Evolutionary conservation across 192 early-diverging fungal species (phyloP).

Genomic region (Entrophospora sp.): DNA sequence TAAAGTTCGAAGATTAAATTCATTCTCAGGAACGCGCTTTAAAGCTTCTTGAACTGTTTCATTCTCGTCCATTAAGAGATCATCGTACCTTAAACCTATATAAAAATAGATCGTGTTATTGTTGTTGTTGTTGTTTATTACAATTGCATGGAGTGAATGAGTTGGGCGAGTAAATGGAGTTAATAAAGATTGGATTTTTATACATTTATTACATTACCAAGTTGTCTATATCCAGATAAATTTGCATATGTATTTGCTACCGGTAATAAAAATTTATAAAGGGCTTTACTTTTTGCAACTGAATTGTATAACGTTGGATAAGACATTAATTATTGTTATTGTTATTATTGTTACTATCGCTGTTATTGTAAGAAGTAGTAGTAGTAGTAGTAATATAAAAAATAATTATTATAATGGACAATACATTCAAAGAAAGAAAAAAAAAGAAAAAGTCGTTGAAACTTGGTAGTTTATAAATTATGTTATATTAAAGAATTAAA

Average conservation of each 20-base stretch:
- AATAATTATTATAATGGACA: too few relatives aligned
- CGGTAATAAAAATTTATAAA: conserved; percentile 45
- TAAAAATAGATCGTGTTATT: neutral
- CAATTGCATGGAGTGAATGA: too few relatives aligned
- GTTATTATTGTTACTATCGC: too few relatives aligned
- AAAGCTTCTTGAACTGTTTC: conserved; percentile 75
- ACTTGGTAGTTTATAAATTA: too few relatives aligned
- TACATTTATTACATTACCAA: conserved; percentile 35
- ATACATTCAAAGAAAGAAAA: too few relatives aligned
- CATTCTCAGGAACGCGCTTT: conserved; percentile 61
- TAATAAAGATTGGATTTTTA: neutral
- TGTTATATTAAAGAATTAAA: too few relatives aligned
- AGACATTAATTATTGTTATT: too few relatives aligned
- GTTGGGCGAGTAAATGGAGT: too few relatives aligned
- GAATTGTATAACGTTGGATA: conserved; percentile 39
- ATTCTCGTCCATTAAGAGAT: conserved; percentile 80
- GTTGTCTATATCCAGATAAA: conserved; percentile 59
- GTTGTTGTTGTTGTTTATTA: neutral
- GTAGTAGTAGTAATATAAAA: too few relatives aligned
- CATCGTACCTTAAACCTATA: conserved; percentile 82
- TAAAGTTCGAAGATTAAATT: conserved; percentile 64
- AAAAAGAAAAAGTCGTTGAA: too few relatives aligned
- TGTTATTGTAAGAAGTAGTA: too few relatives aligned
- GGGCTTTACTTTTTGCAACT: conserved; percentile 46
- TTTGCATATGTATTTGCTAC: conserved; percentile 57